phyloP scores from a whole-genome alignment of 2,329 filamentous ascomycete species.

The Paraconiothyrium sp. region DNA sequence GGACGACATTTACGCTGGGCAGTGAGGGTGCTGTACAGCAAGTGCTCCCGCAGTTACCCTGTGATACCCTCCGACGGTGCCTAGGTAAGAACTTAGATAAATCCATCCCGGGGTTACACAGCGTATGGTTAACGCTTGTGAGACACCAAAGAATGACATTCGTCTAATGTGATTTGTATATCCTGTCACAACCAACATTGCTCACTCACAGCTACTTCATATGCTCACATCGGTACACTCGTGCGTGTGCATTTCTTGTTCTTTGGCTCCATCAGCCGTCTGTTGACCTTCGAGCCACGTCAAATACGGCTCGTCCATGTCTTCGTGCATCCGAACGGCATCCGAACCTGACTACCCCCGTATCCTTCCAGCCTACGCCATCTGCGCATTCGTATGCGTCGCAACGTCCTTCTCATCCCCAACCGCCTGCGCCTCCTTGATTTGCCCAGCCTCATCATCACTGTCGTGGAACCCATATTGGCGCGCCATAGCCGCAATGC shows the following conservation, averaged over 20 bases:
- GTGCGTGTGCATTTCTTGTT: too few relatives aligned
- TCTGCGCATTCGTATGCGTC: slow-evolving; percentile 12
- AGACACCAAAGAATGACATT: too few relatives aligned
- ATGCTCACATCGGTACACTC: too few relatives aligned
- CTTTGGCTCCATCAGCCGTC: too few relatives aligned
- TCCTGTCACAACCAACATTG: too few relatives aligned
- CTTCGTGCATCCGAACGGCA: not conserved
- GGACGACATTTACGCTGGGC: not conserved
- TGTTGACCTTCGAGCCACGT: too few relatives aligned
- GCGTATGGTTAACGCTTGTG: too few relatives aligned
- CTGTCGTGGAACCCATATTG: slow-evolving; percentile 45
- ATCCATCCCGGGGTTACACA: too few relatives aligned
- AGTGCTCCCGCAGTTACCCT: not conserved
- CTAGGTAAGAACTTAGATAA: too few relatives aligned
- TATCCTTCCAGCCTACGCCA: slow-evolving; percentile 15
- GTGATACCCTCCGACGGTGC: not conserved
- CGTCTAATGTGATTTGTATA: too few relatives aligned
- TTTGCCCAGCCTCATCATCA: slow-evolving; percentile 42
- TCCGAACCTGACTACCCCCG: not conserved
- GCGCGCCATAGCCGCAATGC: slow-evolving; percentile 44
- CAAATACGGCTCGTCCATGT: too few relatives aligned
- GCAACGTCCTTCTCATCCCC: slow-evolving; percentile 24
- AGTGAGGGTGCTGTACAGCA: not conserved
- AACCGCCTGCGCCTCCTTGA: not conserved
- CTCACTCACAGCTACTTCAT: too few relatives aligned